These are phyloP conservation scores for Madurella fahalii DNA, from an alignment of 2,329 filamentous ascomycete species.

Conservation along the genomic window DNA sequence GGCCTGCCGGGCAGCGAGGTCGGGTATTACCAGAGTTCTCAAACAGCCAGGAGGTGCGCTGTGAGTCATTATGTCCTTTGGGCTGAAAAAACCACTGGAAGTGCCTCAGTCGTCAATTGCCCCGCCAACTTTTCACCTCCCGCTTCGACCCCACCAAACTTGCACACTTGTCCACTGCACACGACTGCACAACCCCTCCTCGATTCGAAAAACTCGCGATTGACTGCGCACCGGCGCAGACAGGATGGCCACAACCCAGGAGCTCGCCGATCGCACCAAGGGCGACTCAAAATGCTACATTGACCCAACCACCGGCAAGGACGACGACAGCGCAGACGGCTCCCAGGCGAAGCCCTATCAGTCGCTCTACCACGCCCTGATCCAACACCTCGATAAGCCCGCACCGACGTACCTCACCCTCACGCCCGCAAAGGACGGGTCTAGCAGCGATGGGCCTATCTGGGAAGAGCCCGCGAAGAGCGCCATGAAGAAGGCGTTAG, in stretches of 20 bases:
- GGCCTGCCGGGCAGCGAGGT: background rate
- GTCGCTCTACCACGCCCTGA: conserved; percentile 71
- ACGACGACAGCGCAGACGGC: conserved; percentile 64
- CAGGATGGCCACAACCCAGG: conserved; percentile 43
- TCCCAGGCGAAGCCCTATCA: conserved; percentile 75
- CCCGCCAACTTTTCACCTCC: conserved; percentile 20
- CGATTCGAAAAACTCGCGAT: conserved; percentile 18
- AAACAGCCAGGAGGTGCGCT: background rate
- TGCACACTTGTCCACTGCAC: background rate
- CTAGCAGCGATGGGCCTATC: conserved; percentile 54
- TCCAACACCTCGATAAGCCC: conserved; percentile 59
- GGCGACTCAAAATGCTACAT: conserved; percentile 59
- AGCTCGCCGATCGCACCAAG: conserved; percentile 50
- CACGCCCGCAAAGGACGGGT: conserved; percentile 62
- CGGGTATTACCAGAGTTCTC: background rate
- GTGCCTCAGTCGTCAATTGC: conserved; percentile 10
- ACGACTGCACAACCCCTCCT: conserved; percentile 3
- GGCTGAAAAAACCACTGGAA: conserved; percentile 1
- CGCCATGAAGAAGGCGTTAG: conserved; percentile 78
- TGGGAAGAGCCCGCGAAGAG: conserved; percentile 84
- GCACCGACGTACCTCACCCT: conserved; percentile 63
- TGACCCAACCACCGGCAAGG: conserved; percentile 74
- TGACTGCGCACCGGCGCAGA: conserved; percentile 17
- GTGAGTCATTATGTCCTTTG: conserved; percentile 19
- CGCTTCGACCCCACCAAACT: conserved; percentile 15